phyloP scores from a whole-genome alignment of 129 eudicot genomes.

The Saposhnikovia divaricata region DNA sequence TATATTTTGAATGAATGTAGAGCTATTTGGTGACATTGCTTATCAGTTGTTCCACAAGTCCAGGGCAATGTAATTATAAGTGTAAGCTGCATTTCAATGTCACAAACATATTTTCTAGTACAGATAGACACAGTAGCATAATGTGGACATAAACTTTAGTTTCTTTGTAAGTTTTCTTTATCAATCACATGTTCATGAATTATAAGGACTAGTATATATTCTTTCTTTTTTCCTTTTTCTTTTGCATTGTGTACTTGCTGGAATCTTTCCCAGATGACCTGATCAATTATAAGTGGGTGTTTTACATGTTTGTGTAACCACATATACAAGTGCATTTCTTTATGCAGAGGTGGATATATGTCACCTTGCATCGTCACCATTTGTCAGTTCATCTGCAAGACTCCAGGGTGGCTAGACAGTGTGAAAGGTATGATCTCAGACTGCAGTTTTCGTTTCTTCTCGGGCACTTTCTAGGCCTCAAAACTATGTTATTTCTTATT shows the following conservation, averaged over 20 bases:
- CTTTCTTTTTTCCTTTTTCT: neutral
- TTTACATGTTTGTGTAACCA: neutral
- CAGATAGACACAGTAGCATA: neutral
- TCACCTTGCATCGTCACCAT: neutral
- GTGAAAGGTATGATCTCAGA: too few species aligned
- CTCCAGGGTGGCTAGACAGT: too few species aligned
- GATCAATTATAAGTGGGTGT: too few species aligned
- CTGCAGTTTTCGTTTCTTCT: too few species aligned
- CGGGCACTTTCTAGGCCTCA: too few species aligned
- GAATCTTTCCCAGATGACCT: too few species aligned
- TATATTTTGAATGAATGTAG: neutral
- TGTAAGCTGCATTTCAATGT: neutral
- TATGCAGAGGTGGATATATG: neutral
- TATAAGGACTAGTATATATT: neutral
- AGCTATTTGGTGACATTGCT: neutral
- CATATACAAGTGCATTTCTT: too few species aligned
- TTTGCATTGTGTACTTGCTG: neutral
- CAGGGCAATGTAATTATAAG: neutral
- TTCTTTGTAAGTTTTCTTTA: neutral
- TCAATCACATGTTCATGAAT: neutral
- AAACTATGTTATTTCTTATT: too few species aligned
- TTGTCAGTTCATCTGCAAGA: neutral
- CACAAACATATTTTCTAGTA: neutral
- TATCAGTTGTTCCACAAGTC: too few species aligned
- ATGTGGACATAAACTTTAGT: neutral